Evolutionary conservation across 371 early-diverging fungal genomes (phyloP), one percentile per base, ranked within the genome.

Genomic region (Chytridiales sp.): DNA sequence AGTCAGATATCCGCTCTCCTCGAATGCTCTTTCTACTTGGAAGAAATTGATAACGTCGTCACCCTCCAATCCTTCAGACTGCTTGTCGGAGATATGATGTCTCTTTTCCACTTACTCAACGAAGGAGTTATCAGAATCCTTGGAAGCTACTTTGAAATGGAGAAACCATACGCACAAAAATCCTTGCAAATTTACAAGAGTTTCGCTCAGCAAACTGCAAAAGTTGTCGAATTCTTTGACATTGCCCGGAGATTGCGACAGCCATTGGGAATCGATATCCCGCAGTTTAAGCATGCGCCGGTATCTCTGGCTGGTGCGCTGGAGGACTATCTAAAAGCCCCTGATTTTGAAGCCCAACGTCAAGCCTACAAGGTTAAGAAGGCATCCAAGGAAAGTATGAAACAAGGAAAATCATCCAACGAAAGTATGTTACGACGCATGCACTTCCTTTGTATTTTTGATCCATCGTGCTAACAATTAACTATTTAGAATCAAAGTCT

Each of bases 111-210:
- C 68, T 81, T 89, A 2, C 77, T 93, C 73, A 97, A 95, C 69
- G 93, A 93, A 68, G 92, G 89, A 17, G 90, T 94, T 31, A 91
- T 95, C 55, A 88, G 91, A 59, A 88, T 94, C 57, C 78, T 95
- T 46, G 84, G 90, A 52, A 39, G 67, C 54, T 97, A 88, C 69
- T 93, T 95, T 77, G 89, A 89, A n/a, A 87, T 97, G 89, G 69
- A 74, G 13, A 87, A 87, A 49, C 56, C 81, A 1, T 88, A 94
- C 56, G 94, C 94, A 41, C 75, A 78, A 55, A 79, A 82, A n/a
- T 85, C 92, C 1, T 73, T 97, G 30, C 83, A 86, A 43, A 85
- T 95, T 42, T 97, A 97, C 77, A 94, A 92, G 68, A 74, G 75
- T 15, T 97, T 94, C 76, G 90, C 90, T 8, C 80, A 80, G 60